phyloP scores from a whole-genome alignment of 2,329 filamentous ascomycete genomes.

The Penicillium oxalicum region DNA sequence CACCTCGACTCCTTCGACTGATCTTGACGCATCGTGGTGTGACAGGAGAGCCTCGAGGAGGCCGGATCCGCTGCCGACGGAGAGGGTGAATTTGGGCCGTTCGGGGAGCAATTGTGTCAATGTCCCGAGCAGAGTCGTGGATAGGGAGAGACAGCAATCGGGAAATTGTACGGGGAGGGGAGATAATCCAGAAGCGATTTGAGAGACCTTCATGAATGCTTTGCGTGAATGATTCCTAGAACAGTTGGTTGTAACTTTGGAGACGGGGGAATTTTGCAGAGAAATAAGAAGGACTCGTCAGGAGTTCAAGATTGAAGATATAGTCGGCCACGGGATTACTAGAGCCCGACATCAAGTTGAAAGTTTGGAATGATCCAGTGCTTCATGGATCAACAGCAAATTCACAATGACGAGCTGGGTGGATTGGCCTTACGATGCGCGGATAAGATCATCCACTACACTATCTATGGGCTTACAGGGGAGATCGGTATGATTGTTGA shows the following conservation, averaged over 20 bases:
- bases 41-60: conserved; percentile 45
- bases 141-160: conserved; percentile 26
- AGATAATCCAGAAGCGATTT: conserved; percentile 13
- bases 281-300: too few relatives aligned
- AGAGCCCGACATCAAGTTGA: too few relatives aligned
- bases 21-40: conserved; percentile 17
- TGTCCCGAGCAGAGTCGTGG: conserved; percentile 17
- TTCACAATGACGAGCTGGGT: too few relatives aligned
- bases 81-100: conserved; percentile 32
- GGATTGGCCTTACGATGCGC: too few relatives aligned
- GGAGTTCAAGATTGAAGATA: too few relatives aligned
- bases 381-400: too few relatives aligned
- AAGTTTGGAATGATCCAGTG: too few relatives aligned
- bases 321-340: conserved; percentile 8
- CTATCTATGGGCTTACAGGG: neutral
- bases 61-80: conserved; percentile 48
- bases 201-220: conserved; percentile 13
- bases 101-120: conserved; percentile 20
- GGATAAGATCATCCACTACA: neutral
- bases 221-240: neutral
- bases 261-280: too few relatives aligned
- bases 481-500: conserved; percentile 9
- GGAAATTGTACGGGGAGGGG: conserved; percentile 19
- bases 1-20: conserved; percentile 47
- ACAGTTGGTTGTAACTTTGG: too few relatives aligned